Percentiles rank a stretch among this genome's conserved stretches.
These are phyloP conservation scores for Onygenales sp. DNA, from an alignment of 2,329 filamentous ascomycete genomes.

Conservation along the genomic window DNA sequence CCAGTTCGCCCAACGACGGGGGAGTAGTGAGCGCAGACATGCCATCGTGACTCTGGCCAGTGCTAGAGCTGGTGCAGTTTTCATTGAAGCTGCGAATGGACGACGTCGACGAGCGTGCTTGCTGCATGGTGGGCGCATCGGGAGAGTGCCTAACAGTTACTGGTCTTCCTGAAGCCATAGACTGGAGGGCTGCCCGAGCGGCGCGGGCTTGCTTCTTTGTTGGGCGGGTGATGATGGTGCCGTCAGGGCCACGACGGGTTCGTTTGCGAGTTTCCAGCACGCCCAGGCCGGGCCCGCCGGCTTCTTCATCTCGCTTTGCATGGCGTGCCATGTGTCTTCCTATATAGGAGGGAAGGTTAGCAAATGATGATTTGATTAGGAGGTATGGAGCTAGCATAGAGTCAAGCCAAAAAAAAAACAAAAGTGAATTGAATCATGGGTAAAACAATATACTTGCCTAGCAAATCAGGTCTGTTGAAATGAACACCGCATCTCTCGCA, in stretches of 20 bases:
- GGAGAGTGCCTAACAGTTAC: slow-evolving; percentile 3
- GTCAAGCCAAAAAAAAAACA: slow-evolving; percentile 9
- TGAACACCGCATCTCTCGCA: slow-evolving; percentile 52
- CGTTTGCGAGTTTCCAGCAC: slow-evolving; percentile 42
- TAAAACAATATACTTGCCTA: slow-evolving; percentile 33
- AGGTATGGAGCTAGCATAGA: slow-evolving; percentile 1
- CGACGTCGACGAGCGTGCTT: background rate
- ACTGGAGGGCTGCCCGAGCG: background rate
- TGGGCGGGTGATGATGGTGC: slow-evolving; percentile 37
- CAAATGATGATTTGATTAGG: slow-evolving; percentile 1
- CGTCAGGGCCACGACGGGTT: slow-evolving; percentile 39
- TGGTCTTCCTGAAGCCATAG: background rate
- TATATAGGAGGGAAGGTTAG: slow-evolving; percentile 15
- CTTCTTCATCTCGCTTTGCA: slow-evolving; percentile 43
- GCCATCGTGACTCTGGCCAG: background rate
- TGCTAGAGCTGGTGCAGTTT: background rate
- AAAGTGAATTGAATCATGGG: background rate
- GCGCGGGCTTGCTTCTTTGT: slow-evolving; percentile 16
- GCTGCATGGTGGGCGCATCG: slow-evolving; percentile 10
- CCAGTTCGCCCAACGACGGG: background rate
- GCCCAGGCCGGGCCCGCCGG: slow-evolving; percentile 37
- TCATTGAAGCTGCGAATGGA: slow-evolving; percentile 3
- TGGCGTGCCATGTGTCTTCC: slow-evolving; percentile 49
- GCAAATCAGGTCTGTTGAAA: slow-evolving; percentile 51
- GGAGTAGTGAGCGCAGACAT: slow-evolving; percentile 1